These are phyloP conservation scores for slime mould (Dictyostelium discoideum) DNA, from an alignment of 78 protist species.

Conservation along the genomic window DNA sequence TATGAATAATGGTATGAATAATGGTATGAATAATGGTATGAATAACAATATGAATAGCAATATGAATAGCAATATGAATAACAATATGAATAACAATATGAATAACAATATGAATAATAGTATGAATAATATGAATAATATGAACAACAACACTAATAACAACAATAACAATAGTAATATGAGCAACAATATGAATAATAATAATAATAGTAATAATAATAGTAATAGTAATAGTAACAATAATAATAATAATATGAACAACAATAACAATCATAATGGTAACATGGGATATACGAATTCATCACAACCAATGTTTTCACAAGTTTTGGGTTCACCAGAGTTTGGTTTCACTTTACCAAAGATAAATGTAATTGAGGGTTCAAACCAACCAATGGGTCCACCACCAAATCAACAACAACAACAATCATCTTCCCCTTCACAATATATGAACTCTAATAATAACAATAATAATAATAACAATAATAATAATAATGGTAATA, in stretches of 20 bases:
- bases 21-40: not conserved
- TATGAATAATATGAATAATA: not conserved
- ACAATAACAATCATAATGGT: not conserved
- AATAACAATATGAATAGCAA: not conserved
- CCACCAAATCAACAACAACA: slow-evolving; percentile 22
- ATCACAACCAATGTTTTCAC: not conserved
- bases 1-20: not conserved
- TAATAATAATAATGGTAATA: not conserved
- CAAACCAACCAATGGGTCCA: not conserved
- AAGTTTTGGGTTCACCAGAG: slow-evolving; percentile 14
- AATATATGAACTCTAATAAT: not conserved
- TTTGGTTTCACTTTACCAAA: slow-evolving; percentile 29
- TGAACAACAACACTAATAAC: not conserved
- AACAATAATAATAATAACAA: not conserved
- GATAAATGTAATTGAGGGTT: slow-evolving; percentile 9
- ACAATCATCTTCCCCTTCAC: not conserved
- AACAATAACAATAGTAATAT: not conserved
- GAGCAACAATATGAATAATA: not conserved
- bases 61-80: not conserved
- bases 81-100: not conserved
- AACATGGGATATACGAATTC: not conserved
- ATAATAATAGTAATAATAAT: not conserved
- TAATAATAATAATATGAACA: not conserved
- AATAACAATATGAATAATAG: not conserved
- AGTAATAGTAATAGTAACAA: not conserved